These are phyloP conservation scores for Herpotrichia juniperi DNA, from an alignment of 2,329 filamentous ascomycete genomes.

Conservation along the genomic window DNA sequence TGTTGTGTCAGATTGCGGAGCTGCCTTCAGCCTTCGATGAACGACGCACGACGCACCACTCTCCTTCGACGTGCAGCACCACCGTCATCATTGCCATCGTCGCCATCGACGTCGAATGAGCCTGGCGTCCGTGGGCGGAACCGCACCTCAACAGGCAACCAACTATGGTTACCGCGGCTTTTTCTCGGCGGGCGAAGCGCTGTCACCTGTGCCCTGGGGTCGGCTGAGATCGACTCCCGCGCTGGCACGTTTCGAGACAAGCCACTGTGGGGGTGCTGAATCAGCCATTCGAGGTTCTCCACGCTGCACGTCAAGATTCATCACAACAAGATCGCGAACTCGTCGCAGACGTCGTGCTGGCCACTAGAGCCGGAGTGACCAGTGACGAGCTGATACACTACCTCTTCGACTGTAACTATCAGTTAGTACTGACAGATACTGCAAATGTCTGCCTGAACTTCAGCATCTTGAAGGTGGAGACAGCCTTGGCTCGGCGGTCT, in stretches of 20 bases:
- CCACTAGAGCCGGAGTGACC: too few relatives aligned
- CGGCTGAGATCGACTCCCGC: neutral
- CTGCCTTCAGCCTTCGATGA: neutral
- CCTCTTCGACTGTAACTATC: too few relatives aligned
- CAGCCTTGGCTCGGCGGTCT: neutral
- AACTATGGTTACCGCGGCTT: too few relatives aligned
- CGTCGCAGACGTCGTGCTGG: neutral
- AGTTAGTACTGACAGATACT: too few relatives aligned
- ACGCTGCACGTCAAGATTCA: too few relatives aligned
- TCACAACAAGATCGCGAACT: too few relatives aligned
- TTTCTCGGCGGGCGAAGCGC: neutral
- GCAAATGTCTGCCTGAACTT: neutral
- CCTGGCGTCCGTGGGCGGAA: too few relatives aligned
- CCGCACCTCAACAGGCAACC: too few relatives aligned
- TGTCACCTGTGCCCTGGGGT: neutral
- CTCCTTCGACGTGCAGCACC: too few relatives aligned
- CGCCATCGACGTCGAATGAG: too few relatives aligned
- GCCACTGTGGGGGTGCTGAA: neutral
- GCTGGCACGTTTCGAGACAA: neutral
- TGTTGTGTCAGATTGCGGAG: slow-evolving; percentile 1
- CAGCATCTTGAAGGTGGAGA: neutral
- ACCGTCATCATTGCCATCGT: too few relatives aligned
- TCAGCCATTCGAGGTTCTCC: neutral
- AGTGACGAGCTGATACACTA: too few relatives aligned
- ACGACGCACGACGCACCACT: neutral